Conservation (phyloP, 768 basidiomycete genomes). For the Gloeostereum incarnatum region DNA sequence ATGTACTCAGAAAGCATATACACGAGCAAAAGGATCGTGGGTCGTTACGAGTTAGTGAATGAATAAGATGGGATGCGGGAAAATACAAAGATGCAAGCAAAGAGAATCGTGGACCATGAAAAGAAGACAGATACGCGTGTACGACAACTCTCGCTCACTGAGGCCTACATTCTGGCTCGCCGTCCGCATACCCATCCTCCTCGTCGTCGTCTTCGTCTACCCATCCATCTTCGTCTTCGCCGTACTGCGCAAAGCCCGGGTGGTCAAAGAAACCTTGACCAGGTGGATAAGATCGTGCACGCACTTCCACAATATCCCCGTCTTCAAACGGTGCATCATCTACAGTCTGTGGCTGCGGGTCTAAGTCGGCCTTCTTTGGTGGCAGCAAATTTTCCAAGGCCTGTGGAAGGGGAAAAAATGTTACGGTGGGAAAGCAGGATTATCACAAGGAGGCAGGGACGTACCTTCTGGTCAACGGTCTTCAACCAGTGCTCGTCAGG, state of each 20-base stretch:
- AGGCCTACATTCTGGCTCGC: constrained; percentile 50
- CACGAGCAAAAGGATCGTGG: too few species aligned
- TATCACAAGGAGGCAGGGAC: constrained; percentile 5
- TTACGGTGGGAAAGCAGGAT: neutral
- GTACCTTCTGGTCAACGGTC: constrained; percentile 51
- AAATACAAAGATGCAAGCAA: too few species aligned
- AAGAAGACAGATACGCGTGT: too few species aligned
- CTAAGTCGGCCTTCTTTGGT: constrained; percentile 65
- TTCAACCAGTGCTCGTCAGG: constrained; percentile 72
- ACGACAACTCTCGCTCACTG: constrained; percentile 42
- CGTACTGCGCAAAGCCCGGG: constrained; percentile 67
- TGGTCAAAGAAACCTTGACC: constrained; percentile 66
- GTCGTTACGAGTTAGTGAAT: too few species aligned
- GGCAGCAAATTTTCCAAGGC: constrained; percentile 60
- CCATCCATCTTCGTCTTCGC: constrained; percentile 62
- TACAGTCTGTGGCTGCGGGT: constrained; percentile 62
- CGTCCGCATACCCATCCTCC: constrained; percentile 31
- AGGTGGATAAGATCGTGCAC: constrained; percentile 70
- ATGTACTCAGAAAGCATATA: too few species aligned
- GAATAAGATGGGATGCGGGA: too few species aligned
- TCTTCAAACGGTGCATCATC: constrained; percentile 68
- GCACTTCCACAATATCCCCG: constrained; percentile 75
- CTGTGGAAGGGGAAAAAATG: constrained; percentile 22
- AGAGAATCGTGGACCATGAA: too few species aligned
- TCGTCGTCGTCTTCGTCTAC: constrained; percentile 67